A percentile compares a stretch with the other conserved stretches of the same genome.
phyloP scores from a whole-genome alignment of 176 grass and related monocot species.

The Musa itinerans region DNA sequence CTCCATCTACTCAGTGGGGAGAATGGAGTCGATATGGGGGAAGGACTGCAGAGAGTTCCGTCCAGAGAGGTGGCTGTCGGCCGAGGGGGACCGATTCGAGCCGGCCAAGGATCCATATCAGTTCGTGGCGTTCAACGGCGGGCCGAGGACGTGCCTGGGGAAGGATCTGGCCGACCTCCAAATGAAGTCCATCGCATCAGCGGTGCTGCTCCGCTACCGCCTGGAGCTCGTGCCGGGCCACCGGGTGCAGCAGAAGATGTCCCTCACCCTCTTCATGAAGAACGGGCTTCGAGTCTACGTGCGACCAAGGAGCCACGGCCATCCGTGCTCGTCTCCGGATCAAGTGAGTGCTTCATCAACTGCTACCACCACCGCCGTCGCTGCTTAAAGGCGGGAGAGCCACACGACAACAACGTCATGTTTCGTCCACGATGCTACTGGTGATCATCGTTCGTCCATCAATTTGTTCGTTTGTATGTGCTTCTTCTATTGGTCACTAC shows the following conservation, averaged over 20 bases:
- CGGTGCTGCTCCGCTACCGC: conserved; percentile 74
- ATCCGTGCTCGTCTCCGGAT: conserved; percentile 7
- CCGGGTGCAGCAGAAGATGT: conserved; percentile 96
- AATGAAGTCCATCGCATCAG: conserved; percentile 92
- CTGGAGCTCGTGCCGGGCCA: conserved; percentile 64
- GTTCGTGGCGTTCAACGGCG: conserved; percentile 90
- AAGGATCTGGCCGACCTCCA: conserved; percentile 95
- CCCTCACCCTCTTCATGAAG: conserved; percentile 97
- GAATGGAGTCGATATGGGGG: conserved; percentile 89
- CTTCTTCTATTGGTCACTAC: too few species aligned
- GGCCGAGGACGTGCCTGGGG: conserved; percentile 82
- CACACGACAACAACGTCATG: too few species aligned
- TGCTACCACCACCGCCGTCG: conserved; percentile 37
- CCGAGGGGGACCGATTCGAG: conserved; percentile 57
- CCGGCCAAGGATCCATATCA: conserved; percentile 65
- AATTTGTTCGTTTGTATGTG: too few species aligned
- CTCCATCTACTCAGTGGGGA: conserved; percentile 87
- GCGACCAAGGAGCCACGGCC: conserved; percentile 46
- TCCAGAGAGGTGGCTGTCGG: conserved; percentile 80
- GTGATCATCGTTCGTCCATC: too few species aligned
- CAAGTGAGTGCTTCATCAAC: too few species aligned
- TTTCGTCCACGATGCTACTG: too few species aligned
- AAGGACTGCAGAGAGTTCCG: conserved; percentile 79
- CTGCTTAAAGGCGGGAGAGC: conserved; percentile 19
- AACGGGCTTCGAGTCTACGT: conserved; percentile 65